These are phyloP conservation scores for Sphaerostilbella broomeana DNA, from an alignment of 2,329 filamentous ascomycete species.

Conservation along the genomic window DNA sequence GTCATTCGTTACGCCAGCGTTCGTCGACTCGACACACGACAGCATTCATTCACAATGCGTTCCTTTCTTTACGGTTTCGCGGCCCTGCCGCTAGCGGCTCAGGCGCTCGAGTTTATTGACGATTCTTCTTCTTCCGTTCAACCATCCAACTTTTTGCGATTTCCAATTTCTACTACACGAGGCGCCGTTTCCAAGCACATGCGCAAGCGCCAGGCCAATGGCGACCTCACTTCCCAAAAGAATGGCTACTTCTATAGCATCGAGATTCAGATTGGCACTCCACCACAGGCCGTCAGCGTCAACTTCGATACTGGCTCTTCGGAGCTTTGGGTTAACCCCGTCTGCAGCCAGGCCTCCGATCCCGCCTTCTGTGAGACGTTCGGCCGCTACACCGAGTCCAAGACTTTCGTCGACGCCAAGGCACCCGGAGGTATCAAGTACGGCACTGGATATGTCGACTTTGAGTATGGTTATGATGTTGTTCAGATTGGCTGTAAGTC, in stretches of 20 bases:
- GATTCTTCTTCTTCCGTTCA: slow-evolving; percentile 20
- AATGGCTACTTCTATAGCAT: slow-evolving; percentile 34
- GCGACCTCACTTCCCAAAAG: slow-evolving; percentile 20
- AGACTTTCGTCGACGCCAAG: slow-evolving; percentile 24
- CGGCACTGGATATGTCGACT: slow-evolving; percentile 26
- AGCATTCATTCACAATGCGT: slow-evolving; percentile 21
- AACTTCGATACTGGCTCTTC: slow-evolving; percentile 36
- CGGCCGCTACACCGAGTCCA: slow-evolving; percentile 26
- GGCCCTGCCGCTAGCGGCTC: slow-evolving; percentile 23
- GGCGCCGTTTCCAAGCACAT: slow-evolving; percentile 24
- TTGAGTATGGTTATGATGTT: slow-evolving; percentile 30
- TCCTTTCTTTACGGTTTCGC: slow-evolving; percentile 25
- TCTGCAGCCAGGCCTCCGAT: slow-evolving; percentile 28
- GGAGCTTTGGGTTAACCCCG: slow-evolving; percentile 38
- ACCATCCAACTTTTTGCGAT: slow-evolving; percentile 23
- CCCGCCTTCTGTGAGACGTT: slow-evolving; percentile 22
- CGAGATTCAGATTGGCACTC: slow-evolving; percentile 32
- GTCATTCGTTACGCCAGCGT: slow-evolving; percentile 13
- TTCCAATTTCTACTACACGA: slow-evolving; percentile 22
- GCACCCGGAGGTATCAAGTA: slow-evolving; percentile 24
- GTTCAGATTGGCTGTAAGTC: slow-evolving; percentile 29
- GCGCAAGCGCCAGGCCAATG: slow-evolving; percentile 25
- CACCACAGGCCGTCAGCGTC: slow-evolving; percentile 32
- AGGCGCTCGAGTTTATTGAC: slow-evolving; percentile 17
- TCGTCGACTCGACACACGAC: slow-evolving; percentile 2